Base-by-base conservation (phyloP, 129 eudicot genomes). In the Smallanthus sonchifolius region DNA sequence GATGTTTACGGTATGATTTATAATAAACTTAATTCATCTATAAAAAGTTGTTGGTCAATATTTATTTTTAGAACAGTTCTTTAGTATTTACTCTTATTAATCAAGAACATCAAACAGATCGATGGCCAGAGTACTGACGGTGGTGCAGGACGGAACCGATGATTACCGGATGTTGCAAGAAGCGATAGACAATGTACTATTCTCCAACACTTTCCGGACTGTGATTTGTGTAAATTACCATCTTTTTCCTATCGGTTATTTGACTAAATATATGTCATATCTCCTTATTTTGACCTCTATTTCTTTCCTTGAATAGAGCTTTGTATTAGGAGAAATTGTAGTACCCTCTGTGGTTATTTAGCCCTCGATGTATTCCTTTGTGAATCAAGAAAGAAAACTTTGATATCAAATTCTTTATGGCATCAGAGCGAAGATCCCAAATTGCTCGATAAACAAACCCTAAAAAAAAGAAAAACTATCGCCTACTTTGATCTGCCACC, bases 181-280 rank as follows among this genome's bases (percentile, higher is more conserved):
- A 45, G 97, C 97, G 17, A 80, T 92, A 7, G 97, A 92, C 83
- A 69, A 73, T 37, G 85, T 92, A 20, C 96, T 96, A 2, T 85
- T 92, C 16, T 52, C 85, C 71, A 92, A 92, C 84, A 89, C 84
- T 55, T 20, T 79, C 44, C 89, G 96, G 3, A 87, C 92, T 15
- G 74, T 87, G 20, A 89, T 92, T 68, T n/a, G 30, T 24, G 30
- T 24, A 24, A 24, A 15, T 61, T 56, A 44, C 15, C 15, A 3
- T 44, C 3, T 0, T 44, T 44, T 44, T 44, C 51, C 51, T 44
- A 44, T 44, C 13, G 15, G n/a, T 44, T 45, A 4, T 45, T 45
- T 45, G 4, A 4, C 9, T 6, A 39, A 3, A 6, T 45, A 45
- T 45, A 9, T 0, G 52, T 45, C 52, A 4, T 45, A 45, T 45